These are phyloP conservation scores for Diddensiella transvaalensis DNA, from an alignment of 805 yeast species.

Conservation along the genomic window DNA sequence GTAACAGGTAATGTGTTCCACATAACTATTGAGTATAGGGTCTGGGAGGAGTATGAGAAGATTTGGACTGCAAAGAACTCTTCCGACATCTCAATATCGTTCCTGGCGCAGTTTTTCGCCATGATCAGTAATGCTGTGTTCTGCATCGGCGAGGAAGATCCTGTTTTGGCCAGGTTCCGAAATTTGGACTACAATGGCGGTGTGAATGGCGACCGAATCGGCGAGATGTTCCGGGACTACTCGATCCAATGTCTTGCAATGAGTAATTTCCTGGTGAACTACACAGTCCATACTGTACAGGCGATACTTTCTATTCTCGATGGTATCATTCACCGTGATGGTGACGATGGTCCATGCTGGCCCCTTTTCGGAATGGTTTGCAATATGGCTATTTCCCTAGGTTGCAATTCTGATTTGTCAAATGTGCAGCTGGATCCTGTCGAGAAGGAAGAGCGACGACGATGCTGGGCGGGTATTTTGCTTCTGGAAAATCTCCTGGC, in stretches of 20 bases:
- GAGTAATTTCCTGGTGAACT: slow-evolving; percentile 11
- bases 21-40: slow-evolving; percentile 6
- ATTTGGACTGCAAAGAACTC: background rate
- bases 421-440: slow-evolving; percentile 6
- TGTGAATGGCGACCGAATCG: background rate
- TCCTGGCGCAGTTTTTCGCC: background rate
- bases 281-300: slow-evolving; percentile 11
- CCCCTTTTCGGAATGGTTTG: slow-evolving; percentile 8
- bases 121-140: background rate
- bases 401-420: slow-evolving; percentile 10
- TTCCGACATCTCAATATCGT: background rate
- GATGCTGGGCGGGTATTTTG: slow-evolving; percentile 16
- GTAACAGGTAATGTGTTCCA: slow-evolving; percentile 8
- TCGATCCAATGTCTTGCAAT: slow-evolving; percentile 12
- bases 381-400: slow-evolving; percentile 12
- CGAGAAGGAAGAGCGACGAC: slow-evolving; percentile 8
- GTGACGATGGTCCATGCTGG: slow-evolving; percentile 13
- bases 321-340: slow-evolving; percentile 7
- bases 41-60: slow-evolving; percentile 3
- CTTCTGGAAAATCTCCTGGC: slow-evolving; percentile 15
- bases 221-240: slow-evolving; percentile 1
- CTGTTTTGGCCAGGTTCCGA: background rate
- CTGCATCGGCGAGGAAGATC: background rate
- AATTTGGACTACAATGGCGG: background rate
- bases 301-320: slow-evolving; percentile 9